These are phyloP conservation scores for Lachnellula subtilissima DNA, from an alignment of 2,329 filamentous ascomycete species.

Conservation along the genomic window DNA sequence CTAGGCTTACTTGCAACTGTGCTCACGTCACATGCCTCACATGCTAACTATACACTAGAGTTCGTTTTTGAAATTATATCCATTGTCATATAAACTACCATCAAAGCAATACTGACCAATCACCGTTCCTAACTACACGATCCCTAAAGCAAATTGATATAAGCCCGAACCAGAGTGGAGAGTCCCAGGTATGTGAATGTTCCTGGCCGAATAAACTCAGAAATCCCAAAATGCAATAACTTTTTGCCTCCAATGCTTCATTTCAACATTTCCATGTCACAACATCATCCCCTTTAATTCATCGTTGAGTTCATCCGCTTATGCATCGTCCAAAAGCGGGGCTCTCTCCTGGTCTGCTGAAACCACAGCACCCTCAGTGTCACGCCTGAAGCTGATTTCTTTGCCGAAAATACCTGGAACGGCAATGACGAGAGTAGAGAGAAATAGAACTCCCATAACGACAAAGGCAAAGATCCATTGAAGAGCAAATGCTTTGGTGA, in stretches of 20 bases:
- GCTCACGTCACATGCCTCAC: too few relatives aligned
- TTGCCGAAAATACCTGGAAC: conserved; percentile 59
- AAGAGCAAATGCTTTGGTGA: conserved; percentile 66
- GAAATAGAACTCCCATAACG: conserved; percentile 71
- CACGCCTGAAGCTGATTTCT: conserved; percentile 46
- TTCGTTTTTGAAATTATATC: too few relatives aligned
- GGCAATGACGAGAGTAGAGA: conserved; percentile 61
- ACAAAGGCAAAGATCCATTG: conserved; percentile 92
- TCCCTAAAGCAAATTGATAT: not conserved
- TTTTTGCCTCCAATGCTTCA: not conserved
- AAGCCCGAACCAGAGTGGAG: conserved; percentile 2
- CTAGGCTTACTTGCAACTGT: too few relatives aligned
- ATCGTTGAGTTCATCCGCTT: not conserved
- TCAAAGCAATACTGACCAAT: too few relatives aligned
- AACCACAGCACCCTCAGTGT: conserved; percentile 37
- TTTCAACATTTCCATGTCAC: not conserved
- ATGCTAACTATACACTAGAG: too few relatives aligned
- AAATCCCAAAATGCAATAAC: not conserved
- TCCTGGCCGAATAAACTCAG: not conserved
- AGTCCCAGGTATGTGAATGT: conserved; percentile 3
- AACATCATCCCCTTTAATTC: not conserved
- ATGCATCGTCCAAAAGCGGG: conserved; percentile 51
- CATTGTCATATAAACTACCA: not conserved
- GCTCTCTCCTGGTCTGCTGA: conserved; percentile 49
- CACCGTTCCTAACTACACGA: not conserved